These are phyloP conservation scores for Moesziomyces sp. DNA, from an alignment of 1,284 basidiomycete genomes.

Conservation along the genomic window DNA sequence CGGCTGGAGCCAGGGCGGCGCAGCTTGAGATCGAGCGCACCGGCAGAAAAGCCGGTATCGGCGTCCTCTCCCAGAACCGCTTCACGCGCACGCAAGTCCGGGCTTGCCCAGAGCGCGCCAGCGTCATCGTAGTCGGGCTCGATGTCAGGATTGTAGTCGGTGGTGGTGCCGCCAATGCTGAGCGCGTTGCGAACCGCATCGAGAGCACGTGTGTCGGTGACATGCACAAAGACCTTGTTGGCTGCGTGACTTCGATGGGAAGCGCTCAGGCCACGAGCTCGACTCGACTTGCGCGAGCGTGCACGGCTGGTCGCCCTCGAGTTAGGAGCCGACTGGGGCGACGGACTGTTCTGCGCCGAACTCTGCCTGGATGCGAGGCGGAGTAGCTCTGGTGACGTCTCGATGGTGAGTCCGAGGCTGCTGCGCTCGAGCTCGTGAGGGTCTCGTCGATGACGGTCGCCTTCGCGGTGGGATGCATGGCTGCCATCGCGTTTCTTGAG, in stretches of 20 bases:
- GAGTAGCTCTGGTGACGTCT: slow-evolving; percentile 44
- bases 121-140: slow-evolving; percentile 33
- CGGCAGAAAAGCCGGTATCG: slow-evolving; percentile 5
- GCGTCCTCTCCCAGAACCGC: slow-evolving; percentile 16
- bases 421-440: slow-evolving; percentile 7
- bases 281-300: slow-evolving; percentile 39
- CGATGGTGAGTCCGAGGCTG: slow-evolving; percentile 43
- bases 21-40: slow-evolving; percentile 9
- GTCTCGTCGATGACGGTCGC: slow-evolving; percentile 13
- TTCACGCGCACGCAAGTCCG: slow-evolving; percentile 15
- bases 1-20: slow-evolving; percentile 14
- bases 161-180: slow-evolving; percentile 57
- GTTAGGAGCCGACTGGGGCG: slow-evolving; percentile 27
- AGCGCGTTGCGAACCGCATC: slow-evolving; percentile 56
- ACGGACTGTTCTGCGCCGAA: slow-evolving; percentile 11
- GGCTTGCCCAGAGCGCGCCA: slow-evolving; percentile 30
- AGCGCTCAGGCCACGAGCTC: slow-evolving; percentile 18
- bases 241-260: slow-evolving; percentile 20
- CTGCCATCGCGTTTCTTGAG: slow-evolving; percentile 40
- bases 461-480: slow-evolving; percentile 12
- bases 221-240: slow-evolving; percentile 57
- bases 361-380: slow-evolving; percentile 22
- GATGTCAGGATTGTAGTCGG: slow-evolving; percentile 44
- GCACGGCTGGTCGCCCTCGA: slow-evolving; percentile 44
- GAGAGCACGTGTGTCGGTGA: slow-evolving; percentile 57